Percentiles rank a stretch among this genome's conserved stretches.
phyloP scores from a whole-genome alignment of 1,284 basidiomycete species.

The Heliocybe sulcata region DNA sequence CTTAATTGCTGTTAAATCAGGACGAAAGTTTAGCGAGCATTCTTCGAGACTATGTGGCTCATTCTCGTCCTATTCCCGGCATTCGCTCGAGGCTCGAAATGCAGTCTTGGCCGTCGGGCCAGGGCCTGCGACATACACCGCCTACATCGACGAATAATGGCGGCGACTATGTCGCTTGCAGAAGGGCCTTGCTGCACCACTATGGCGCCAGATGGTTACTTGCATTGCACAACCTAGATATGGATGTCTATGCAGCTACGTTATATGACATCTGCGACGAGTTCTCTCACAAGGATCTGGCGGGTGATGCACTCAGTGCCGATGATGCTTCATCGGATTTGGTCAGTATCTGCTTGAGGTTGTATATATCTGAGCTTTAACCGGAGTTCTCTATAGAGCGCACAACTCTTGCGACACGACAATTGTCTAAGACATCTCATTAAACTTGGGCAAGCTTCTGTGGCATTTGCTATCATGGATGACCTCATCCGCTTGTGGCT shows the following conservation, averaged over 20 bases:
- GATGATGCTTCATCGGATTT: not conserved
- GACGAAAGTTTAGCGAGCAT: constrained; percentile 55
- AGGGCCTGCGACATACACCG: constrained; percentile 27
- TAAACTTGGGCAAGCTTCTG: constrained; percentile 43
- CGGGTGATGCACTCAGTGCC: constrained; percentile 10
- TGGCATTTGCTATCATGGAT: constrained; percentile 57
- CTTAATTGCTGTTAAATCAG: constrained; percentile 23
- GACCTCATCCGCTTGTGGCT: constrained; percentile 63
- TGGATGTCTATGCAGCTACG: constrained; percentile 36
- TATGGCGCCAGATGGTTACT: constrained; percentile 60
- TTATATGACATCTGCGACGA: constrained; percentile 45
- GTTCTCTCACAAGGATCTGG: constrained; percentile 29
- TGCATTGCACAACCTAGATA: constrained; percentile 54
- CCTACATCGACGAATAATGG: constrained; percentile 48
- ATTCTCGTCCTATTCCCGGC: constrained; percentile 51
- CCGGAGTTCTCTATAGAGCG: not conserved
- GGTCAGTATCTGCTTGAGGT: not conserved
- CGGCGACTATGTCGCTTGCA: constrained; percentile 53
- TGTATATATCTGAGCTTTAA: not conserved
- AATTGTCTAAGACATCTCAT: constrained; percentile 38
- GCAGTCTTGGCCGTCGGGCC: constrained; percentile 40
- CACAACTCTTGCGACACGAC: constrained; percentile 19
- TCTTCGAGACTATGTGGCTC: constrained; percentile 55
- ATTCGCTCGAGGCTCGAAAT: constrained; percentile 39
- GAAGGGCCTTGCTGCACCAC: constrained; percentile 37